Percentiles rank a stretch among this genome's conserved stretches.
Evolutionary conservation across 257 asterid species (phyloP).

Genomic region (Striga asiatica): DNA sequence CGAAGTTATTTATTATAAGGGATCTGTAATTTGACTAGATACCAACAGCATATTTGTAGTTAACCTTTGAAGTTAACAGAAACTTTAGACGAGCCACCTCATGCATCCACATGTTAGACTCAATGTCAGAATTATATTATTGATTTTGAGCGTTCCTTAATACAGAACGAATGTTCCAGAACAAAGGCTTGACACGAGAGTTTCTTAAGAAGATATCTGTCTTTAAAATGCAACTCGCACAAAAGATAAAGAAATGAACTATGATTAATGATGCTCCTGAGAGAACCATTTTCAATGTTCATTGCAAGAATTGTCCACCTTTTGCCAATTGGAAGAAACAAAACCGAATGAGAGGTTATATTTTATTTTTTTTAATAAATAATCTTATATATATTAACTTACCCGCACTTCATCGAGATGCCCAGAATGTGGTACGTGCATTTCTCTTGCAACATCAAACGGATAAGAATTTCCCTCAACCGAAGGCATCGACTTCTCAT

Average conservation of each 20-base stretch:
- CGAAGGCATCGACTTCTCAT: slow-evolving; percentile 26
- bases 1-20: too few species aligned
- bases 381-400: slow-evolving; percentile 5
- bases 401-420: slow-evolving; percentile 38
- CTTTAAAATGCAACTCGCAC: not conserved
- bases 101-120: not conserved
- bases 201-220: not conserved
- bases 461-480: slow-evolving; percentile 14
- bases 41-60: not conserved
- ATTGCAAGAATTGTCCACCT: slow-evolving; percentile 1
- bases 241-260: too few species aligned
- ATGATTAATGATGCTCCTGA: not conserved
- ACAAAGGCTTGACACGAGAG: too few species aligned
- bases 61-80: not conserved
- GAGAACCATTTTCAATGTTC: not conserved
- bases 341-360: not conserved
- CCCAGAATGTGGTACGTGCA: slow-evolving; percentile 17
- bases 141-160: not conserved
- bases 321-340: not conserved
- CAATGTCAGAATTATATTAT: not conserved
- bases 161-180: not conserved
- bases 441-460: not conserved
- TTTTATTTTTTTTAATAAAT: not conserved
- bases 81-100: not conserved
- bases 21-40: not conserved